These are phyloP conservation scores for Cinnamomum chago DNA, from an alignment of 164 flowering plant genomes.

Conservation along the genomic window DNA sequence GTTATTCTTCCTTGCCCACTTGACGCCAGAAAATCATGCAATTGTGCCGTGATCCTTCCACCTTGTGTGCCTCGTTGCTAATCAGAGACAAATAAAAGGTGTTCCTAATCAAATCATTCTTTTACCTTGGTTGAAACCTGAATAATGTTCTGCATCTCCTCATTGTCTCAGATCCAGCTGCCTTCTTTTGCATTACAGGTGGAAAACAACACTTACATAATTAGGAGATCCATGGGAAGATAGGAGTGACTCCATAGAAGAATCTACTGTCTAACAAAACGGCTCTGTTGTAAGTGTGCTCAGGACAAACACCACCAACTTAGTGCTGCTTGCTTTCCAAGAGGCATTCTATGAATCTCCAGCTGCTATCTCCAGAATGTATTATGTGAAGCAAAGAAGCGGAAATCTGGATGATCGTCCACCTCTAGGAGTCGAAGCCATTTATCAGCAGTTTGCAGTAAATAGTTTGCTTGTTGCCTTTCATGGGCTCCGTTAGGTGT, in stretches of 20 bases:
- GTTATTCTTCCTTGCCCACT: not conserved
- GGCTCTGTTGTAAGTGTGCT: not conserved
- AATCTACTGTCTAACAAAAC: not conserved
- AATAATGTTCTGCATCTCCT: not conserved
- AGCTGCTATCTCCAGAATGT: slow-evolving; percentile 30
- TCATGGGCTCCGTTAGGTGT: slow-evolving; percentile 37
- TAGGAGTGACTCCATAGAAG: not conserved
- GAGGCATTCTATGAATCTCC: not conserved
- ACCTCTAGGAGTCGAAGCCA: slow-evolving; percentile 55
- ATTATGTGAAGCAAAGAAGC: slow-evolving; percentile 47
- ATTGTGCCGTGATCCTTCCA: not conserved
- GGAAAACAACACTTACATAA: not conserved
- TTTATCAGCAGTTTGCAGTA: slow-evolving; percentile 51
- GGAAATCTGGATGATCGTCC: slow-evolving; percentile 48
- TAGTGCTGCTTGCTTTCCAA: not conserved
- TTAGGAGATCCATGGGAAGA: not conserved
- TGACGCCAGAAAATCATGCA: not conserved
- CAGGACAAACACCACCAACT: not conserved
- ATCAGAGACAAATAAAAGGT: not conserved
- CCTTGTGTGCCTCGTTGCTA: not conserved
- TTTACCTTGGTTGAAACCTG: not conserved
- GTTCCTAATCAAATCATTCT: not conserved
- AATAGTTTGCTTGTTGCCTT: slow-evolving; percentile 36
- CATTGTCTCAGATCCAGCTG: not conserved
- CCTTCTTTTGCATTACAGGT: not conserved